Conservation (phyloP, 495 filamentous ascomycete species). For the Hypoxylon fragiforme region DNA sequence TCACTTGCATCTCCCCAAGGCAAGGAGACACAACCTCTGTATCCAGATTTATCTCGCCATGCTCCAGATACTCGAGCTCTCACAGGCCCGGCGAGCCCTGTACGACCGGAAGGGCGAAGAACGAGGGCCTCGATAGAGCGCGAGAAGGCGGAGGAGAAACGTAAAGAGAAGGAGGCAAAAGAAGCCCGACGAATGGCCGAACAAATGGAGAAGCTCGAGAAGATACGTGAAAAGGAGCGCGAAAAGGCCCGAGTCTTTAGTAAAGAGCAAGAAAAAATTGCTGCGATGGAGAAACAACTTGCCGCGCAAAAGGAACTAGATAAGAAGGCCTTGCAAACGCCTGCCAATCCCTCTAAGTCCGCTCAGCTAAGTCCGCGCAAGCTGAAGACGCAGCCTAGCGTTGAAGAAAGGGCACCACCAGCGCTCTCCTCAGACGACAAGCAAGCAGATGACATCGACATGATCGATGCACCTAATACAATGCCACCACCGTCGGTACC, state of each 20-base stretch:
- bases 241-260: constrained; percentile 65
- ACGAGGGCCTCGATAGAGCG: constrained; percentile 77
- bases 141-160: constrained; percentile 64
- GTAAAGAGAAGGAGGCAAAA: constrained; percentile 61
- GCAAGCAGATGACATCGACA: constrained; percentile 47
- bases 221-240: constrained; percentile 57
- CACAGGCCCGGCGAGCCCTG: constrained; percentile 42
- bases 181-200: constrained; percentile 50
- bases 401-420: constrained; percentile 47
- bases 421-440: constrained; percentile 45
- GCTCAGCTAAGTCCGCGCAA: constrained; percentile 54
- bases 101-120: constrained; percentile 56
- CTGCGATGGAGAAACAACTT: constrained; percentile 52
- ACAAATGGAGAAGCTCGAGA: constrained; percentile 61
- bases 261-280: constrained; percentile 62
- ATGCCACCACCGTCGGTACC: constrained; percentile 61
- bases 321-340: constrained; percentile 36
- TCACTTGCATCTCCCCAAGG: constrained; percentile 39
- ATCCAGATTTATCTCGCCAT: constrained; percentile 50
- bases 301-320: constrained; percentile 49
- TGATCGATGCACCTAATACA: constrained; percentile 53
- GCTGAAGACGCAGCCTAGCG: constrained; percentile 47
- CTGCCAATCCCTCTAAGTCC: constrained; percentile 45
- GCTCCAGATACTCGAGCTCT: constrained; percentile 32
- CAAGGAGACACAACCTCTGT: constrained; percentile 41